A percentile compares a stretch with the other conserved stretches of the same genome.
These are phyloP conservation scores for Mycena venus DNA, from an alignment of 768 basidiomycete species.

Conservation along the genomic window DNA sequence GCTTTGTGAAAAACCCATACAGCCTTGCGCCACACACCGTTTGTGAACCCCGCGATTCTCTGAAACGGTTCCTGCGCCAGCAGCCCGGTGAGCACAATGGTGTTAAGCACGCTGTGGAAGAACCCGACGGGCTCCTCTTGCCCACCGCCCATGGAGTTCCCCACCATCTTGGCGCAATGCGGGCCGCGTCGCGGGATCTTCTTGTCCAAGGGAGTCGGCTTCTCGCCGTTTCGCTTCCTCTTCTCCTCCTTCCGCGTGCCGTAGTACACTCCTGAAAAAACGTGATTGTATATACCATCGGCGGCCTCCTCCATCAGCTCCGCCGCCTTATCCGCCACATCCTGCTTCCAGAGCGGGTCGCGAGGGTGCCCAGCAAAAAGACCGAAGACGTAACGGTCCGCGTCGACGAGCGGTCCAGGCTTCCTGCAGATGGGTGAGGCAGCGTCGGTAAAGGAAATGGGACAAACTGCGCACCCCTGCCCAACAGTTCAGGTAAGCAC, in stretches of 20 bases:
- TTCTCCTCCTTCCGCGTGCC: background rate
- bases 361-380: background rate
- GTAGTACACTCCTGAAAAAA: background rate
- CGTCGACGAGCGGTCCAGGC: too few species aligned
- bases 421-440: too few species aligned
- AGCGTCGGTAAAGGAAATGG: too few species aligned
- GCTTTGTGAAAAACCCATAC: background rate
- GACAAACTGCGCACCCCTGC: too few species aligned
- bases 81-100: background rate
- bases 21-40: background rate
- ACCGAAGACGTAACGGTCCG: background rate
- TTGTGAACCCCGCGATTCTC: background rate
- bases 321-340: background rate
- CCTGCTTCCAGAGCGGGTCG: background rate
- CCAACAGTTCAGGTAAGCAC: too few species aligned
- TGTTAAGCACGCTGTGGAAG: background rate
- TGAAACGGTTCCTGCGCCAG: background rate
- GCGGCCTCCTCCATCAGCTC: too few species aligned
- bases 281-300: background rate
- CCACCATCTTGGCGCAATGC: background rate
- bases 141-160: conserved; percentile 9
- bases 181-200: background rate
- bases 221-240: background rate
- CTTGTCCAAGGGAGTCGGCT: background rate
- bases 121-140: background rate